Percentiles rank a stretch among this genome's conserved stretches.
These are phyloP conservation scores for Salix purpurea DNA, from an alignment of 345 rosid genomes.

Conservation along the genomic window DNA sequence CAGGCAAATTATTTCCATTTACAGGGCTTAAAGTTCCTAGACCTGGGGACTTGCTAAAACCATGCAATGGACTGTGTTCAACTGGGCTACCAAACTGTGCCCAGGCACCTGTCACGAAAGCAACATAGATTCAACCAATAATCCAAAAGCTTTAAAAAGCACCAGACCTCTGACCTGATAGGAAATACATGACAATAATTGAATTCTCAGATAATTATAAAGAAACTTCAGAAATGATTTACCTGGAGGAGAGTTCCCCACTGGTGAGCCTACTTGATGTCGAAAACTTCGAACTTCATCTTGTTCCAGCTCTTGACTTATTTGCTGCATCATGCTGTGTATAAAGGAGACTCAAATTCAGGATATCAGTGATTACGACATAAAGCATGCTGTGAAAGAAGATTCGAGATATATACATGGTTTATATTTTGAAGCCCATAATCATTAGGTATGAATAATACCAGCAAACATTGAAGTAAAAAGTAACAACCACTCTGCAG, in stretches of 20 bases:
- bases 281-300: conserved; percentile 50
- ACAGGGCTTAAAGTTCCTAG: conserved; percentile 44
- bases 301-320: conserved; percentile 58
- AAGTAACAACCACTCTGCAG: neutral
- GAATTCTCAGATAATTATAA: neutral
- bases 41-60: conserved; percentile 41
- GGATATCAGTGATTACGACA: neutral
- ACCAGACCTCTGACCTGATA: neutral
- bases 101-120: conserved; percentile 47
- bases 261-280: conserved; percentile 50
- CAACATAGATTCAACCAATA: conserved; percentile 9
- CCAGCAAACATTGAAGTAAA: neutral
- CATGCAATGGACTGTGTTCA: conserved; percentile 44
- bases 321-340: conserved; percentile 54
- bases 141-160: conserved; percentile 4
- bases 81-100: conserved; percentile 47
- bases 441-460: neutral
- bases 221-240: neutral
- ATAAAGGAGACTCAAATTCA: conserved; percentile 5
- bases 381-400: neutral
- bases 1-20: conserved; percentile 44
- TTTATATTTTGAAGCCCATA: neutral
- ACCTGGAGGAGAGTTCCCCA: conserved; percentile 54
- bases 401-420: neutral
- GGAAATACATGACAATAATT: conserved; percentile 18